Evolutionary conservation across 768 basidiomycete genomes (phyloP), one percentile per base, ranked within the genome.

Genomic region (Gymnopilus dilepis): DNA sequence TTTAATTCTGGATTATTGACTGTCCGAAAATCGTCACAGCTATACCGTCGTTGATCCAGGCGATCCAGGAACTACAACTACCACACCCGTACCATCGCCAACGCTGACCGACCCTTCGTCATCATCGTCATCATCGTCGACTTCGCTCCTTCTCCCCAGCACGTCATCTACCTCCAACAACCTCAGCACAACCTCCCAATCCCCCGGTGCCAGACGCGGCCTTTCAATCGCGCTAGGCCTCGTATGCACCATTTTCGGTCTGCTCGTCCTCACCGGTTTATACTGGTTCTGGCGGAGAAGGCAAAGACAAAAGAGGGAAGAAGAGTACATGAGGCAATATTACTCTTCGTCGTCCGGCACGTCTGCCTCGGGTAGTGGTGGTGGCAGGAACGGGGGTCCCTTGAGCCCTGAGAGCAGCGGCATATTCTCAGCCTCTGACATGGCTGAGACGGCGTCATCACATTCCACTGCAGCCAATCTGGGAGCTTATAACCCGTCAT

Each of bases 1-100:
- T 30, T 45, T 33, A 8, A 50, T 22, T 13, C 13, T n/a, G n/a
- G n/a, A n/a, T n/a, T n/a, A n/a, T n/a, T n/a, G n/a, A n/a, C n/a
- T n/a, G n/a, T n/a, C n/a, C n/a, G n/a, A n/a, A n/a, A n/a, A n/a
- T n/a, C 38, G 47, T 15, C 3, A 50, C 47, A 70, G 69, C 17
- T 70, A 70, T 43, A 68, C 69, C 33, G 52, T 63, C 21, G 41
- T 57, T 17, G 69, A 70, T 30, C 57, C 67, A 6, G 59, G 54
- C 34, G 65, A 66, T 52, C 58, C 63, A 31, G n/a, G 54, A 8
- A 54, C 65, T 17, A 38, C 43, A 30, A 47, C 62, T 11, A 50
- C 58, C 13, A 31, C 57, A 3, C 24, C 57, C 11, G 21, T 59
- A 34, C 12, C 63, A 31, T 6, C 51, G 11, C 28, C 19, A 24